Conservation (phyloP, 345 rosid species). For the Hibiscus mutabilis region DNA sequence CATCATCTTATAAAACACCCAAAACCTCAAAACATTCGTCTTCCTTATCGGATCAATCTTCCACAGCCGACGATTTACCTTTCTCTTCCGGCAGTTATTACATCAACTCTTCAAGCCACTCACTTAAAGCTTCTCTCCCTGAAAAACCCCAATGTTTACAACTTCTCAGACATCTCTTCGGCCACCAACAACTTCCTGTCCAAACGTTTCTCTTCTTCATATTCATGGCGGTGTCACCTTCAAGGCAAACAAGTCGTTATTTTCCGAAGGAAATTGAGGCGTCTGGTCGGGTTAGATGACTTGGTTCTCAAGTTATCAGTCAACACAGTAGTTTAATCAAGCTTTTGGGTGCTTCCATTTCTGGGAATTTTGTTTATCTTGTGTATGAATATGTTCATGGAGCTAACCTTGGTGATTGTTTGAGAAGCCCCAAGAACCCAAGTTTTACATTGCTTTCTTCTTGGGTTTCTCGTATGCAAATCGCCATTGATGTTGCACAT, state of each 20-base stretch:
- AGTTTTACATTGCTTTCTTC: slow-evolving; percentile 25
- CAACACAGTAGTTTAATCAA: slow-evolving; percentile 36
- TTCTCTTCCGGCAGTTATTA: too few relatives aligned
- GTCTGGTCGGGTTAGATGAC: background rate
- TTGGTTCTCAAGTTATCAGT: slow-evolving; percentile 10
- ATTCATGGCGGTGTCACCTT: slow-evolving; percentile 33
- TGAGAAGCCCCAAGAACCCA: slow-evolving; percentile 26
- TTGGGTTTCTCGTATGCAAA: slow-evolving; percentile 30
- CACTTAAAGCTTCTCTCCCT: slow-evolving; percentile 20
- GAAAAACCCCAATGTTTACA: slow-evolving; percentile 27
- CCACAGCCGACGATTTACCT: too few relatives aligned
- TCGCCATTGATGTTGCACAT: slow-evolving; percentile 33
- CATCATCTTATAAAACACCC: too few relatives aligned
- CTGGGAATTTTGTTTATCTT: slow-evolving; percentile 27
- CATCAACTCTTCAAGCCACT: too few relatives aligned
- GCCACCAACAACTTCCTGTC: slow-evolving; percentile 29
- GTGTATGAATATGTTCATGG: slow-evolving; percentile 29
- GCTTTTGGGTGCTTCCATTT: slow-evolving; percentile 37
- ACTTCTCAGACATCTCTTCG: slow-evolving; percentile 19
- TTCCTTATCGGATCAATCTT: too few relatives aligned
- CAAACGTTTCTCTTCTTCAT: slow-evolving; percentile 30
- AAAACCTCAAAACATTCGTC: too few relatives aligned
- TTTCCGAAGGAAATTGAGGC: slow-evolving; percentile 20
- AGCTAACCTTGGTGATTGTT: slow-evolving; percentile 25
- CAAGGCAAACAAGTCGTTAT: slow-evolving; percentile 24